A percentile compares a stretch with the other conserved stretches of the same genome.
These are phyloP conservation scores for Penicillium roqueforti DNA, from an alignment of 495 filamentous ascomycete genomes.

Conservation along the genomic window DNA sequence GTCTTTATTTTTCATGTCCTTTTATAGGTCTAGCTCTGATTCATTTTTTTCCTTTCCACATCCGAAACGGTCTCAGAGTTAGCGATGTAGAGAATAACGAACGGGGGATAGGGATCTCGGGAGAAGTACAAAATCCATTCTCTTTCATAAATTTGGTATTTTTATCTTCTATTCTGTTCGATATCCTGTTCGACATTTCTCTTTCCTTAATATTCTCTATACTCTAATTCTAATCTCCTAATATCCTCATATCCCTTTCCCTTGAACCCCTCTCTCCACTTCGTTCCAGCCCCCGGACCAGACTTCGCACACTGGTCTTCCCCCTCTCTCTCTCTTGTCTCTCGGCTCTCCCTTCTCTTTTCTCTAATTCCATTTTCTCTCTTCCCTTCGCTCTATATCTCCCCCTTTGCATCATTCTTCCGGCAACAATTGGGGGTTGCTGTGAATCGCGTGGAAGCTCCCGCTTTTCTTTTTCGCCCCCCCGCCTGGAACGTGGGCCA, in stretches of 20 bases:
- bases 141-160: neutral
- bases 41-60: neutral
- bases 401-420: constrained; percentile 9
- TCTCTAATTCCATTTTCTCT: constrained; percentile 15
- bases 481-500: constrained; percentile 13
- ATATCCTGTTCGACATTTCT: too few relatives aligned
- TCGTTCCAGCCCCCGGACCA: constrained; percentile 24
- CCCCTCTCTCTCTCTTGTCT: neutral
- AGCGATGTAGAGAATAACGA: too few relatives aligned
- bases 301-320: constrained; percentile 9
- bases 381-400: constrained; percentile 11
- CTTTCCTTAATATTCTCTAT: too few relatives aligned
- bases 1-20: neutral
- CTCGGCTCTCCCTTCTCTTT: too few relatives aligned
- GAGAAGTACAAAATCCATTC: neutral
- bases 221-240: too few relatives aligned
- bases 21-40: neutral
- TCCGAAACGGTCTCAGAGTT: constrained; percentile 2
- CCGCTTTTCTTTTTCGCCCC: constrained; percentile 11
- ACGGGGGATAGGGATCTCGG: neutral
- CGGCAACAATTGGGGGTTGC: constrained; percentile 11
- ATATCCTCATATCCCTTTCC: neutral
- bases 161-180: neutral
- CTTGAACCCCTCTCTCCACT: constrained; percentile 17
- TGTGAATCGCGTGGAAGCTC: constrained; percentile 4